phyloP scores from a whole-genome alignment of 148 eudicot species.

The Suaeda aralocaspica region DNA sequence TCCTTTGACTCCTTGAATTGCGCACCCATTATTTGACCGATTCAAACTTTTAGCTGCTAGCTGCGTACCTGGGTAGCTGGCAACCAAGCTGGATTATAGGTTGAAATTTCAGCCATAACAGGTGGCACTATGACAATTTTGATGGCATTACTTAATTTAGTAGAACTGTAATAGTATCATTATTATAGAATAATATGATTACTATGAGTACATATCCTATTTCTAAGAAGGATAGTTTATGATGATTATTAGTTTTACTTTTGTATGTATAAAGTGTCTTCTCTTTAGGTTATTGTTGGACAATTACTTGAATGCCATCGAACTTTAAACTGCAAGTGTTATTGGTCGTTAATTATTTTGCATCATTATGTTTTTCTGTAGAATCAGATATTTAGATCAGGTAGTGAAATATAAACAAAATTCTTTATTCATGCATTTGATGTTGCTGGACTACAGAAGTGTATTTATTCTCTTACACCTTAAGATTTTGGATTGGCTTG shows the following conservation, averaged over 20 bases:
- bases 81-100: too few species aligned
- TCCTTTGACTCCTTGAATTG: too few species aligned
- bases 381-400: not conserved
- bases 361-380: not conserved
- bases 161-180: too few species aligned
- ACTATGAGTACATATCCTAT: too few species aligned
- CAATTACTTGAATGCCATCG: not conserved
- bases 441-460: not conserved
- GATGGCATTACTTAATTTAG: too few species aligned
- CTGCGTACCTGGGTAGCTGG: too few species aligned
- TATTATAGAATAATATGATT: too few species aligned
- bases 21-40: too few species aligned
- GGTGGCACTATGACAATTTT: too few species aligned
- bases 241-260: not conserved
- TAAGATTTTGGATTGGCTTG: conserved; percentile 96
- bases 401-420: not conserved
- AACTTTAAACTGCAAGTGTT: not conserved
- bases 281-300: not conserved
- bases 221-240: too few species aligned
- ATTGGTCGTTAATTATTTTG: not conserved
- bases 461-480: conserved; percentile 18
- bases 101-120: too few species aligned
- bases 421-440: not conserved
- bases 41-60: too few species aligned
- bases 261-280: not conserved